Evolutionary conservation across 768 basidiomycete species (phyloP).

Genomic region (Trametes maxima): DNA sequence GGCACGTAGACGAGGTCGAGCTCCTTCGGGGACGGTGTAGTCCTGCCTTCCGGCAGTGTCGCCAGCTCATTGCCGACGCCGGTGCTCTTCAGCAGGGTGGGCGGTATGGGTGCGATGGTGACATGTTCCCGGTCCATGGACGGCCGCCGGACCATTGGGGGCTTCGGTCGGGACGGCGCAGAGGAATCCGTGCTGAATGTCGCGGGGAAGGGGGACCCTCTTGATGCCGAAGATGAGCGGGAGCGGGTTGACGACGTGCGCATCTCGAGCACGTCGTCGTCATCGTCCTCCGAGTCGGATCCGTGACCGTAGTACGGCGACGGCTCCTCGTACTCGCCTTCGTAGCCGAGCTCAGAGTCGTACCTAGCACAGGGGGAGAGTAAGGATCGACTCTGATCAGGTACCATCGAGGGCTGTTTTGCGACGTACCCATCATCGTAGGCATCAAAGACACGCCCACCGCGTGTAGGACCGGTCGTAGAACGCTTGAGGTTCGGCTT

Average conservation of each 20-base stretch:
- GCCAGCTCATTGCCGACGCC: slow-evolving; percentile 45
- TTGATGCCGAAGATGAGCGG: slow-evolving; percentile 44
- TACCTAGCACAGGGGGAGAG: slow-evolving; percentile 45
- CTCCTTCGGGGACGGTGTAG: slow-evolving; percentile 27
- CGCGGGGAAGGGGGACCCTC: slow-evolving; percentile 26
- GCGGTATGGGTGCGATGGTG: slow-evolving; percentile 74
- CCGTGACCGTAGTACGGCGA: slow-evolving; percentile 30
- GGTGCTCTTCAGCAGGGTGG: slow-evolving; percentile 85
- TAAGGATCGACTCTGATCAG: neutral
- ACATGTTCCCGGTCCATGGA: slow-evolving; percentile 53
- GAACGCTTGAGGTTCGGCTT: slow-evolving; percentile 52
- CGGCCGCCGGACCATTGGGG: slow-evolving; percentile 34
- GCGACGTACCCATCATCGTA: slow-evolving; percentile 67
- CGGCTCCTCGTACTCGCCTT: slow-evolving; percentile 49
- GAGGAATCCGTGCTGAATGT: slow-evolving; percentile 25
- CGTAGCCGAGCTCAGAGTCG: slow-evolving; percentile 60
- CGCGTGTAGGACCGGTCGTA: slow-evolving; percentile 21
- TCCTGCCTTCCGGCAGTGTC: slow-evolving; percentile 33
- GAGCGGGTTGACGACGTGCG: slow-evolving; percentile 43
- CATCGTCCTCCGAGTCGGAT: slow-evolving; percentile 45
- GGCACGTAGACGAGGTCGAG: slow-evolving; percentile 78
- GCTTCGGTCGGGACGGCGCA: slow-evolving; percentile 25
- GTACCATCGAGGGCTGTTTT: neutral
- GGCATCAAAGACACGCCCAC: slow-evolving; percentile 30
- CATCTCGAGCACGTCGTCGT: slow-evolving; percentile 68